These are phyloP conservation scores for Suillus alpinus DNA, from an alignment of 768 basidiomycete species.

Conservation along the genomic window DNA sequence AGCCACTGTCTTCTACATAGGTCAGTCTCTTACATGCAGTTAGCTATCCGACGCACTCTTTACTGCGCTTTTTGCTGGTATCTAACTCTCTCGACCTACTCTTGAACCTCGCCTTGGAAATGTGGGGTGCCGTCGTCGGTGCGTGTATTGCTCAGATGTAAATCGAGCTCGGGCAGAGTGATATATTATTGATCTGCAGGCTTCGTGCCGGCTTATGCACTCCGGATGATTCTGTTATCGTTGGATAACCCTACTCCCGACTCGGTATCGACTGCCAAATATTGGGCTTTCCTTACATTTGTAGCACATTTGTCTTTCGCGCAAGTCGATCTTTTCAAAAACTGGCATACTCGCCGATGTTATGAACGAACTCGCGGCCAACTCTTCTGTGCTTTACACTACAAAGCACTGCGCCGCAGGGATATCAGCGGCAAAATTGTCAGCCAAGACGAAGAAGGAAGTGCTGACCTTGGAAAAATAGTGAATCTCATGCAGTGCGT, in stretches of 20 bases:
- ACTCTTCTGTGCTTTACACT: slow-evolving; percentile 67
- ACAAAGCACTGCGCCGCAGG: slow-evolving; percentile 60
- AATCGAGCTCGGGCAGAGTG: neutral
- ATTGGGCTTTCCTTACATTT: slow-evolving; percentile 60
- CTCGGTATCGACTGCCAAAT: slow-evolving; percentile 46
- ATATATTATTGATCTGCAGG: slow-evolving; percentile 34
- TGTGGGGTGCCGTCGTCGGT: slow-evolving; percentile 58
- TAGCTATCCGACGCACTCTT: slow-evolving; percentile 54
- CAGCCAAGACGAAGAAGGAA: slow-evolving; percentile 30
- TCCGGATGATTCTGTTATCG: slow-evolving; percentile 56
- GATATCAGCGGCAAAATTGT: slow-evolving; percentile 51
- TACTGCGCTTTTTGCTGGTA: slow-evolving; percentile 58
- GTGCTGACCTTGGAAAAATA: slow-evolving; percentile 66
- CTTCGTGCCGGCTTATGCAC: slow-evolving; percentile 64
- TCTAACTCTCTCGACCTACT: slow-evolving; percentile 72
- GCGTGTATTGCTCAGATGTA: slow-evolving; percentile 25
- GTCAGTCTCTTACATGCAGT: neutral
- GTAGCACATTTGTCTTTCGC: slow-evolving; percentile 65
- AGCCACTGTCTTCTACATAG: slow-evolving; percentile 3
- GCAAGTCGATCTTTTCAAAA: slow-evolving; percentile 58
- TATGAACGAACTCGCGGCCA: slow-evolving; percentile 74
- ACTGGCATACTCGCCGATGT: slow-evolving; percentile 67
- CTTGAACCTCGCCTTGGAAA: slow-evolving; percentile 52
- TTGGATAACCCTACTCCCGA: slow-evolving; percentile 42
- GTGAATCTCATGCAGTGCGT: slow-evolving; percentile 74